A percentile compares a stretch with the other conserved stretches of the same genome.
These are phyloP conservation scores for Orbilia oligospora DNA, from an alignment of 2,329 filamentous ascomycete genomes.

Conservation along the genomic window DNA sequence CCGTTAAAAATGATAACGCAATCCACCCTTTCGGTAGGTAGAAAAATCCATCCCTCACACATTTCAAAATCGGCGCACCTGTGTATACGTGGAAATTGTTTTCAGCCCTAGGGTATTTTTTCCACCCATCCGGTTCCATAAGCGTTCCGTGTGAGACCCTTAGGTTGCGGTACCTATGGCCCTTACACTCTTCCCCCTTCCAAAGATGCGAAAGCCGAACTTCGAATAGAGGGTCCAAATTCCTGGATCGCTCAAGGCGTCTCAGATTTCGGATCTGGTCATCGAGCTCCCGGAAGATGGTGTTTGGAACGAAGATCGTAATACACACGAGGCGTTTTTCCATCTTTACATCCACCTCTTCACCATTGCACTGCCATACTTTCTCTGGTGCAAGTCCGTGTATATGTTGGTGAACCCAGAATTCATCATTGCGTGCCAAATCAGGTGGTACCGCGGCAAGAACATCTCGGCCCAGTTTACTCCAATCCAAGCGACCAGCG, in stretches of 20 bases:
- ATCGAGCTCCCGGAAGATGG: not conserved
- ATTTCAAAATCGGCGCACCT: not conserved
- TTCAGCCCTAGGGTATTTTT: not conserved
- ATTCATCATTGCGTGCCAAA: not conserved
- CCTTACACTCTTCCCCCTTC: not conserved
- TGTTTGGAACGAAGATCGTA: not conserved
- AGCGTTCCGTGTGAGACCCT: not conserved
- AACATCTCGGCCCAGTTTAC: not conserved
- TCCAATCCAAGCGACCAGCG: not conserved
- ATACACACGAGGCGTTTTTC: not conserved
- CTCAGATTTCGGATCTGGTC: too few relatives aligned
- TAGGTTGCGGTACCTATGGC: not conserved
- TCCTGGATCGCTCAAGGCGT: too few relatives aligned
- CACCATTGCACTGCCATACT: not conserved
- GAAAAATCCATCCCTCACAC: not conserved
- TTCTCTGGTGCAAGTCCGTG: not conserved
- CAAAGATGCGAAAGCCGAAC: not conserved
- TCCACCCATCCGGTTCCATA: not conserved
- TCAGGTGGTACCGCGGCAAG: too few relatives aligned
- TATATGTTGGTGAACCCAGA: constrained; percentile 17
- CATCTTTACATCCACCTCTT: not conserved
- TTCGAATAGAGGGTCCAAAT: not conserved
- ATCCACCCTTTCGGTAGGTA: not conserved
- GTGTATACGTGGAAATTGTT: not conserved
- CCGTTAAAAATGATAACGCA: constrained; percentile 2